These are phyloP conservation scores for Trichocladium antarcticum DNA, from an alignment of 495 filamentous ascomycete genomes.

Conservation along the genomic window DNA sequence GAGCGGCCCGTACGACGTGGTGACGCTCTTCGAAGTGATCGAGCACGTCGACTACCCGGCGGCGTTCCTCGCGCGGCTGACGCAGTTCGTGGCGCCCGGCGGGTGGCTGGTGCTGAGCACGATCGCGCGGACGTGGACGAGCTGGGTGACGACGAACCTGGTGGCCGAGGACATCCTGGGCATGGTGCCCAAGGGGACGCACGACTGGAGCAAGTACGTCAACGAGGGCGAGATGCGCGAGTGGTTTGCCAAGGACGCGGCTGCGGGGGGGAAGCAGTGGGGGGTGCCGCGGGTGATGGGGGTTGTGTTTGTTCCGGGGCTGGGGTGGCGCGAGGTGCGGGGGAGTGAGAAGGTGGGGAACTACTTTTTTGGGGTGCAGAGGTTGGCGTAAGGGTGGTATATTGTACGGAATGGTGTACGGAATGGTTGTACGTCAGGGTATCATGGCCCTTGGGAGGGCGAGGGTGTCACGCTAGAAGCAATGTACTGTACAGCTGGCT, in stretches of 20 bases:
- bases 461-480: not conserved
- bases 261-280: slow-evolving; percentile 41
- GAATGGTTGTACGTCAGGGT: not conserved
- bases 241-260: slow-evolving; percentile 36
- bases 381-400: slow-evolving; percentile 1
- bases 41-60: slow-evolving; percentile 73
- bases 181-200: slow-evolving; percentile 83
- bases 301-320: slow-evolving; percentile 76
- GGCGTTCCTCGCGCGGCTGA: slow-evolving; percentile 55
- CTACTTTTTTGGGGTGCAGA: slow-evolving; percentile 89
- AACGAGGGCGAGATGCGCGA: slow-evolving; percentile 68
- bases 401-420: not conserved
- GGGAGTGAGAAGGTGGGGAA: slow-evolving; percentile 85
- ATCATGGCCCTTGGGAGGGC: not conserved
- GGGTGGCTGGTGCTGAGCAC: slow-evolving; percentile 89
- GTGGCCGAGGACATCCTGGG: slow-evolving; percentile 81
- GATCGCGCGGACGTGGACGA: slow-evolving; percentile 76
- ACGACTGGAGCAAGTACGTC: slow-evolving; percentile 93
- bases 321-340: slow-evolving; percentile 79
- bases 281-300: slow-evolving; percentile 55
- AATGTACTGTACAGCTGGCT: too few relatives aligned
- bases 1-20: slow-evolving; percentile 45
- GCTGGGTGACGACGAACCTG: slow-evolving; percentile 83
- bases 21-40: slow-evolving; percentile 86
- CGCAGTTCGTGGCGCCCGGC: slow-evolving; percentile 70